Evolutionary conservation across 2,329 filamentous ascomycete genomes (phyloP), one percentile per base, ranked within the genome.

Genomic region (Hysterium pulicare): DNA sequence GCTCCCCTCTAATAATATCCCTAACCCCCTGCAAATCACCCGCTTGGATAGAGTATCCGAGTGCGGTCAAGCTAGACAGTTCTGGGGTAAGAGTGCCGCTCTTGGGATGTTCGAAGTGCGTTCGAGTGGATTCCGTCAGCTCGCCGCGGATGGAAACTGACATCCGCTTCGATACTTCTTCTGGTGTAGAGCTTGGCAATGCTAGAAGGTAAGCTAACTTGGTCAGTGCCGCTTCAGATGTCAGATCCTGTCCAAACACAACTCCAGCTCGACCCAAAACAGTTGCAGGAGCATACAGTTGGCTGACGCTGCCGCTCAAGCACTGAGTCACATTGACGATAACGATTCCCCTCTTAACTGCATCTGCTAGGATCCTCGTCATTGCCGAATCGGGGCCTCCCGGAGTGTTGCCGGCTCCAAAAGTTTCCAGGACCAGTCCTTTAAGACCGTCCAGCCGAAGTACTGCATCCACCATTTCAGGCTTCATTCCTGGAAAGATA

Each of bases 321-420:
- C 90, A 96, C 71, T 96, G 90, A 38, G 87, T 94, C 46, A 96
- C 84, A 61, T 94, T 95, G 52, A 95, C 87, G 46, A 96, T 84
- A 45, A 93, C 82, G 50, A 93, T 83, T 28, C 88, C 90, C 45
- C 88, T 80, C 59, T 83, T 74, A 31, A 95, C 87, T 17, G 87
- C 90, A 33, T 82, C 79, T 15, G 81, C 78, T 56, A 95, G 82
- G 37, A 91, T 86, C 41, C 82, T 82, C 13, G 86, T 90, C 63
- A 95, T 78, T 39, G 81, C 83, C 42, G 87, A 87, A 60, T 93
- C 87, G 36, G 83, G 77, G 22, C 88, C 89, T 30, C 85, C 86
- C 2, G 90, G 90, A 9, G 90, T 86, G 68, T 95, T 96, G 43
- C 90, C 90, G 63, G 93, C 90, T 46, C 90, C 90, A 65, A 95